A percentile compares a stretch with the other conserved stretches of the same genome.
These are phyloP conservation scores for Acanthamoeba lenticulata DNA, from an alignment of 208 protist genomes.

Conservation along the genomic window DNA sequence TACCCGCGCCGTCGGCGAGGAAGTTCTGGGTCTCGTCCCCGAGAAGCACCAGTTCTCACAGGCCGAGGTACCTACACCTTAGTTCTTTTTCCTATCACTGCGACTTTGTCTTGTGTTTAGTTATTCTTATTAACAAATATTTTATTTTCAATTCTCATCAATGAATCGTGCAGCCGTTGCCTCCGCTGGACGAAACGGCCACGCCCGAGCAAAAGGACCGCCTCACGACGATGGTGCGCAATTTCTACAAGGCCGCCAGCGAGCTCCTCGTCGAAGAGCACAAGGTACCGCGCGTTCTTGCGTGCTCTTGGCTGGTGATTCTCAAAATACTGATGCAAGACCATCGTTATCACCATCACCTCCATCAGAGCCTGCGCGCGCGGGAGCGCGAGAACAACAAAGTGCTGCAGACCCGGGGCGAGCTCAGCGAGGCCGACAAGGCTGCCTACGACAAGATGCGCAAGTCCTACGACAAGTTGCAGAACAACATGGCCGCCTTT, in stretches of 20 bases:
- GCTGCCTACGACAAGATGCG: conserved; percentile 74
- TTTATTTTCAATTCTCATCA: too few species aligned
- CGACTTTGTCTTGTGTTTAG: background rate
- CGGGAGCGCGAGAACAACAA: conserved; percentile 78
- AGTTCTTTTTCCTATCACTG: background rate
- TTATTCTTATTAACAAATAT: background rate
- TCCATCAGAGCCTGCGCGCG: conserved; percentile 61
- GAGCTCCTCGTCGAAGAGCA: conserved; percentile 44
- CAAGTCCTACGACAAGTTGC: conserved; percentile 79
- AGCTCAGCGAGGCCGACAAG: conserved; percentile 70
- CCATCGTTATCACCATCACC: too few species aligned
- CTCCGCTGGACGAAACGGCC: background rate
- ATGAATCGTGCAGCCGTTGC: too few species aligned
- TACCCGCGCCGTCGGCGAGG: conserved; percentile 45
- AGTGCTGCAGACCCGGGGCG: conserved; percentile 73
- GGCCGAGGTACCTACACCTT: background rate
- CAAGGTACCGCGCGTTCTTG: too few species aligned
- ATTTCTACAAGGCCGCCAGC: conserved; percentile 36
- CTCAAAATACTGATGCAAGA: too few species aligned
- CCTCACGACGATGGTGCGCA: background rate
- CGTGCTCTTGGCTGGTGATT: too few species aligned
- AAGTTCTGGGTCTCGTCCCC: conserved; percentile 60
- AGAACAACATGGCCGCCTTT: conserved; percentile 69
- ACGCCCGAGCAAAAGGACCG: conserved; percentile 52
- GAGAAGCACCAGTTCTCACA: conserved; percentile 17